These are phyloP conservation scores for Erodium texanum DNA, from an alignment of 441 rosid species.

Conservation along the genomic window DNA sequence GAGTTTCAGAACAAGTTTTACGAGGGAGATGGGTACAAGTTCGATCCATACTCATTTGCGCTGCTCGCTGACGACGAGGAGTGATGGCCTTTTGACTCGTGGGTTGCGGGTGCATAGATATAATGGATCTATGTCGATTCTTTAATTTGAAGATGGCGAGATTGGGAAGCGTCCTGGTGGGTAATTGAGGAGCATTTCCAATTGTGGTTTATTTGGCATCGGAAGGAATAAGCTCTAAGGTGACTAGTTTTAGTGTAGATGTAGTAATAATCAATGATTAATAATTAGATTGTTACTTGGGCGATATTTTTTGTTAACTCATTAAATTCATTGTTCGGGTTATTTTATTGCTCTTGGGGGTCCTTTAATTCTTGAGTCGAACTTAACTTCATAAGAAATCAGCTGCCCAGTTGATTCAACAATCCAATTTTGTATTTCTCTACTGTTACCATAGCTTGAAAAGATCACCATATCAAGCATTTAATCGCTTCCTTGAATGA, in stretches of 20 bases:
- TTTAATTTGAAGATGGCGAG: neutral
- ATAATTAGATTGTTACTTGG: no score
- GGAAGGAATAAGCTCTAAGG: constrained; percentile 5
- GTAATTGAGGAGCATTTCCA: neutral
- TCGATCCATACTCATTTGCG: constrained; percentile 64
- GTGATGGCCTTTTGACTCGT: constrained; percentile 20
- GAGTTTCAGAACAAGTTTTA: constrained; percentile 92
- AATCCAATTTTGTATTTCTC: no score
- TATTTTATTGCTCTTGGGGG: no score
- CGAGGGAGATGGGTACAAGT: constrained; percentile 89
- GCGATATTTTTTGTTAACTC: no score
- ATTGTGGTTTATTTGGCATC: neutral
- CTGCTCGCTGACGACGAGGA: constrained; percentile 44
- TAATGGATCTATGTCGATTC: constrained; percentile 7
- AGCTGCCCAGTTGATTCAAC: no score
- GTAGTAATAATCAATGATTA: no score
- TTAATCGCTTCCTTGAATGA: no score
- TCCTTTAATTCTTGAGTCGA: no score
- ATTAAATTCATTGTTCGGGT: no score
- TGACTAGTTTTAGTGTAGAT: constrained; percentile 1
- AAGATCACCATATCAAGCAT: no score
- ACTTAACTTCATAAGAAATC: no score
- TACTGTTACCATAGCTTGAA: no score
- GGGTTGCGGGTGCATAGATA: neutral
- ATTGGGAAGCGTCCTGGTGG: neutral